These are phyloP conservation scores for Erysimum cheiri DNA, from an alignment of 441 rosid species.

Conservation along the genomic window DNA sequence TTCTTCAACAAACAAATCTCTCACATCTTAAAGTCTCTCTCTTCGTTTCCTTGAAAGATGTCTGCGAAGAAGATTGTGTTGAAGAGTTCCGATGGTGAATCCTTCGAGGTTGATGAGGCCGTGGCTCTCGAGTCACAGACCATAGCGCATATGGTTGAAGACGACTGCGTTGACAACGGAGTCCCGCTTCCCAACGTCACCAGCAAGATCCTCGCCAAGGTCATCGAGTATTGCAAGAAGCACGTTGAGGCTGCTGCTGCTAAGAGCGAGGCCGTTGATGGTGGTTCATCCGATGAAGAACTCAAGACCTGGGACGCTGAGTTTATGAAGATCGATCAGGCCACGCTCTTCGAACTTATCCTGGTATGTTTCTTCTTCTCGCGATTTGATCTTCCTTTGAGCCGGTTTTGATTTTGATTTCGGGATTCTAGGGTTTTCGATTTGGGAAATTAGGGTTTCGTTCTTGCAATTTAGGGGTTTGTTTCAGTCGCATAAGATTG, in stretches of 20 bases:
- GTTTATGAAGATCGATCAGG: constrained; percentile 74
- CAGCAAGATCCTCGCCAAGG: constrained; percentile 68
- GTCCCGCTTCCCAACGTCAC: constrained; percentile 67
- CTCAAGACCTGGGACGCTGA: constrained; percentile 71
- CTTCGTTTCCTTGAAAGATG: constrained; percentile 38
- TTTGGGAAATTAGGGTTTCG: constrained; percentile 40
- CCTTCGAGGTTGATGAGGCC: constrained; percentile 66
- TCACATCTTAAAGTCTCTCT: too few species aligned
- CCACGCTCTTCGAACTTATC: constrained; percentile 74
- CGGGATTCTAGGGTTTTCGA: constrained; percentile 6
- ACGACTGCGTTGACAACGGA: constrained; percentile 59
- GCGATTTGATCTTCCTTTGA: neutral
- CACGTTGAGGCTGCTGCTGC: constrained; percentile 59
- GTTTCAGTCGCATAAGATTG: neutral
- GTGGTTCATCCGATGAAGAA: constrained; percentile 43
- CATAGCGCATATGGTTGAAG: constrained; percentile 71
- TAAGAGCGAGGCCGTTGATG: constrained; percentile 49
- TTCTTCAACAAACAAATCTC: neutral
- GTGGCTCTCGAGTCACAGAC: constrained; percentile 68
- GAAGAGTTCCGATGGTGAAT: constrained; percentile 64
- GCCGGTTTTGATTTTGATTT: neutral
- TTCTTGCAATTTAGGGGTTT: constrained; percentile 8
- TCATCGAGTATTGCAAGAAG: constrained; percentile 69
- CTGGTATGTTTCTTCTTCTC: constrained; percentile 45
- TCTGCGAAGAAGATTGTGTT: constrained; percentile 60